Evolutionary conservation across 306 rosid genomes (phyloP), one percentile per base, ranked within the genome.

Genomic region (Amphicarpaea edgeworthii): DNA sequence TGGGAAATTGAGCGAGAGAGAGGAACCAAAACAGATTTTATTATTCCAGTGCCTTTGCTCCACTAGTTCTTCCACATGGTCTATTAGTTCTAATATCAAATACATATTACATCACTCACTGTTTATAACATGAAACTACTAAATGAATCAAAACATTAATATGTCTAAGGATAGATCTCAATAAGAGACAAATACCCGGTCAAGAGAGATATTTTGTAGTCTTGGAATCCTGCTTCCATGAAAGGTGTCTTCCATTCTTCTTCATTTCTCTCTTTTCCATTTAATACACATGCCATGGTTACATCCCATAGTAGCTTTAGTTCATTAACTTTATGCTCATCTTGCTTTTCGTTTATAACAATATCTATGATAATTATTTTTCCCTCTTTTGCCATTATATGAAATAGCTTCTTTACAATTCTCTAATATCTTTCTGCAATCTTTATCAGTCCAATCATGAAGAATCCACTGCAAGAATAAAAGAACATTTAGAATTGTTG

Each of bases 341-440:
- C 71, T 19, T 20, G 28, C 4, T 76, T 63, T 9, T 78, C 62
- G 1, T 78, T 72, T 5, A 88, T 67, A 54, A 88, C 87, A 6
- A 54, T 23, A 20, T 86, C 87, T 57, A 86, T 78, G 63, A 83
- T 37, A 12, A 81, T 60, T 6, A 84, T 82, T 64, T 84, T 86
- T 26, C 84, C 84, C 83, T n/a, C n/a, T 43, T 9, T 73, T 64
- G 51, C 40, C 68, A 6, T 59, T 43, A 43, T 34, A 54, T 66
- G 79, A 51, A 75, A 83, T 60, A 4, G 84, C 77, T 51, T 71
- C 78, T 37, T 74, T 55, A 63, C 90, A 81, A 14, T 66, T 86
- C 59, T 59, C 72, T 30, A 81, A 63, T 19, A 86, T 70, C 37
- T 65, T 75, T 55, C 59, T 11, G 73, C 86, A 81, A 6, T 16